phyloP scores from a whole-genome alignment of 1,284 basidiomycete genomes.

The Cutaneotrichosporon spelunceum region DNA sequence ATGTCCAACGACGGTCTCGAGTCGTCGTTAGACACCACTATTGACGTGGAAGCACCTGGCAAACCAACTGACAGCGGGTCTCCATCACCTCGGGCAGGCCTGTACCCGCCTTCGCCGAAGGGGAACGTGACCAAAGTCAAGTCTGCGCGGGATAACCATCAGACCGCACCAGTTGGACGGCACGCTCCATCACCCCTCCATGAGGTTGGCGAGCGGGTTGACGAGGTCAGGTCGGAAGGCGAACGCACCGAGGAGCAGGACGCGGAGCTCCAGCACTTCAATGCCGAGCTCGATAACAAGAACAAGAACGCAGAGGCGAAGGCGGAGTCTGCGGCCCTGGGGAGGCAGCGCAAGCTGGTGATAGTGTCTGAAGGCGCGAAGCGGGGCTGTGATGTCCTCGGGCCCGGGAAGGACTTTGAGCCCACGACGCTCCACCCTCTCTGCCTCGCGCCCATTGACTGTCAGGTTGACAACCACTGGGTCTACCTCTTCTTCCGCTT shows the following conservation, averaged over 20 bases:
- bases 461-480: slow-evolving; percentile 27
- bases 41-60: not conserved
- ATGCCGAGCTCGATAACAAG: too few species aligned
- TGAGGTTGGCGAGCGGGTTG: not conserved
- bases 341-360: too few species aligned
- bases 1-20: not conserved
- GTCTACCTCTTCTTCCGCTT: slow-evolving; percentile 37
- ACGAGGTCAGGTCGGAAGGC: too few species aligned
- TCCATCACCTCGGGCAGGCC: not conserved
- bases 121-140: not conserved
- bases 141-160: not conserved
- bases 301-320: too few species aligned
- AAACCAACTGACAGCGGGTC: not conserved
- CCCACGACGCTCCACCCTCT: slow-evolving; percentile 18
- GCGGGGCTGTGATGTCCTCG: not conserved
- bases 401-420: not conserved
- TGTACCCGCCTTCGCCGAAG: not conserved
- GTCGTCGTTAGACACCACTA: not conserved
- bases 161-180: not conserved
- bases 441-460: slow-evolving; percentile 19
- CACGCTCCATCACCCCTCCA: not conserved
- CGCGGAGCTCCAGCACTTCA: too few species aligned
- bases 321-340: too few species aligned
- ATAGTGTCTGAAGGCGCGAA: too few species aligned
- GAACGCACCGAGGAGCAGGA: too few species aligned